Base-by-base conservation (phyloP, 2,329 filamentous ascomycete genomes). In the Alternaria infectoria region DNA sequence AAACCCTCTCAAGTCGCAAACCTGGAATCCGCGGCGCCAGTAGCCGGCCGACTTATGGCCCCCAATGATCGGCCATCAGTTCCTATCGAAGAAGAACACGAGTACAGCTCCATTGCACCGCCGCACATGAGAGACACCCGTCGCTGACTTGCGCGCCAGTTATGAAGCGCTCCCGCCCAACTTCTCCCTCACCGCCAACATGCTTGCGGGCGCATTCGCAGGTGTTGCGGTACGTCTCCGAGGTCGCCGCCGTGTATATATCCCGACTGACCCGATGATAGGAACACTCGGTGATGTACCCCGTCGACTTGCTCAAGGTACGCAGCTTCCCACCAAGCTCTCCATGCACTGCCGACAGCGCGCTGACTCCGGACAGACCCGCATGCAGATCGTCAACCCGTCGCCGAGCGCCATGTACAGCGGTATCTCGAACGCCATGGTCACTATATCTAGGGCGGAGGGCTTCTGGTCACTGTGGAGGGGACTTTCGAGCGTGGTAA, bases 211-310 rank as follows among this genome's bases (percentile, higher is more conserved):
- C 80, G 96, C 96, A 72, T 97, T 98, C 83, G 96, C 96, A 63
- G 96, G 96, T 73, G 96, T 97, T 83, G 93, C 94, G 75, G 93
- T 96, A 89, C 74, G 90, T 76, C 58, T 57, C 67, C 63, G 51
- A 62, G 46, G 51, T 57, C 51, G 62, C 60, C 58, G 63, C 60
- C 57, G 50, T 64, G 44, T 47, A 57, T 56, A 58, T 51, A 45
- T 50, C 62, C 52, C 45, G 44, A 62, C 79, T 71, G 67, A 79
- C 65, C 54, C 49, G 70, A 66, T 65, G 52, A 67, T 64, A 97
- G 94, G 95, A 98, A 84, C 95, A 98, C 82, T 96, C 95, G 63
- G 94, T 97, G 75, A 98, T 99, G 96, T 99, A 99, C 79, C 96
- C 96, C 19, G 92, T 99, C 78, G 96, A 99, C 84, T 89, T 97